These are phyloP conservation scores for Narthecium ossifragum DNA, from an alignment of 106 monocot species.

Conservation along the genomic window DNA sequence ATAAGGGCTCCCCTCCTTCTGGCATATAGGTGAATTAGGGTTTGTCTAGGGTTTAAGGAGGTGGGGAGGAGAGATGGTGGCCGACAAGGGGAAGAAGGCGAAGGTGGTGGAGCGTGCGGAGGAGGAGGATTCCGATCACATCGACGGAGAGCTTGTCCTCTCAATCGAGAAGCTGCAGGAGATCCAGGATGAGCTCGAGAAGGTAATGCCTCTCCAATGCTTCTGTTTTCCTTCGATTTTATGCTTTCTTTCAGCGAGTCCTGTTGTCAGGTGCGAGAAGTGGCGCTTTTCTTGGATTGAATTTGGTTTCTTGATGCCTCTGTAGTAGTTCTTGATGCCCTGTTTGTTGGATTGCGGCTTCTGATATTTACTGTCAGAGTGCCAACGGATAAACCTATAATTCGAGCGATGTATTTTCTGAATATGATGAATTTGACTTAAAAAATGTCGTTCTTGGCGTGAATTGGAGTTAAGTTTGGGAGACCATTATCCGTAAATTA, in stretches of 20 bases:
- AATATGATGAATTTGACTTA: no score
- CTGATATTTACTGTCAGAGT: no score
- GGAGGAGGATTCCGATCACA: constrained; percentile 15
- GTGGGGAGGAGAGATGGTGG: constrained; percentile 10
- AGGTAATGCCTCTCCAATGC: constrained; percentile 12
- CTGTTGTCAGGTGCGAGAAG: no score
- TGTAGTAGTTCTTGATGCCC: background rate
- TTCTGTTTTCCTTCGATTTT: background rate
- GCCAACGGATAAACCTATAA: no score
- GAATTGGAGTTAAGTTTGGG: no score
- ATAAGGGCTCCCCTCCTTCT: background rate
- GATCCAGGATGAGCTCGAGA: constrained; percentile 62
- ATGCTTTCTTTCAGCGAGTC: background rate
- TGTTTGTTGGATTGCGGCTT: background rate
- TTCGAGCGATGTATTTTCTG: no score
- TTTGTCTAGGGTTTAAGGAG: constrained; percentile 3
- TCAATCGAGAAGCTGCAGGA: constrained; percentile 64
- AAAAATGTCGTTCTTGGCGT: no score
- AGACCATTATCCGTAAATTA: no score
- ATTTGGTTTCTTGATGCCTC: background rate
- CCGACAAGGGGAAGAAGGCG: constrained; percentile 47
- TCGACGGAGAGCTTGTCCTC: constrained; percentile 53
- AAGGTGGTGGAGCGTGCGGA: constrained; percentile 24
- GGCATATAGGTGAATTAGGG: background rate
- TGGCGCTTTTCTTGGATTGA: no score